These are phyloP conservation scores for Starmerella cellae DNA, from an alignment of 805 yeast species.

Conservation along the genomic window DNA sequence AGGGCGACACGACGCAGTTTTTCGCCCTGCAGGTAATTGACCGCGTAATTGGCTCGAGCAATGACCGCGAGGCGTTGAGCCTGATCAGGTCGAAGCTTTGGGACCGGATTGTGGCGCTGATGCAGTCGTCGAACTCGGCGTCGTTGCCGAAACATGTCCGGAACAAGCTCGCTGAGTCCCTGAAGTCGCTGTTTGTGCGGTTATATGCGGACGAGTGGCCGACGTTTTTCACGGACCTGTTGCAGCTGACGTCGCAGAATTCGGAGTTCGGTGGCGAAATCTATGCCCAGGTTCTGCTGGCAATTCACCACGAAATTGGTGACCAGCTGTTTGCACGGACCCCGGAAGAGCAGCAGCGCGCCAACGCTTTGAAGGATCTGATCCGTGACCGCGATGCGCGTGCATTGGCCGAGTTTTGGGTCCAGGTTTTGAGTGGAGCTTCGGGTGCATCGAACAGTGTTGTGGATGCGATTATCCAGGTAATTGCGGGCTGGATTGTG, in stretches of 20 bases:
- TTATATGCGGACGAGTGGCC: slow-evolving; percentile 40
- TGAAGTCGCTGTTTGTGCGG: slow-evolving; percentile 40
- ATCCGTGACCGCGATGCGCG: slow-evolving; percentile 53
- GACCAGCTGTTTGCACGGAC: slow-evolving; percentile 73
- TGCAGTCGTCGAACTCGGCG: neutral
- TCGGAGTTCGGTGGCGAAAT: slow-evolving; percentile 45
- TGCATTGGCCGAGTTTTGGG: slow-evolving; percentile 33
- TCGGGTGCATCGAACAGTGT: slow-evolving; percentile 31
- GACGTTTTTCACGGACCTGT: slow-evolving; percentile 36
- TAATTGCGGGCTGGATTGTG: slow-evolving; percentile 73
- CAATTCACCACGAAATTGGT: slow-evolving; percentile 83
- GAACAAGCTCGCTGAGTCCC: slow-evolving; percentile 45
- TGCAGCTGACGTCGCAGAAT: slow-evolving; percentile 30
- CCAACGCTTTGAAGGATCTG: slow-evolving; percentile 63
- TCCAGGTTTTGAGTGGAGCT: slow-evolving; percentile 6
- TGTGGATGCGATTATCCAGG: slow-evolving; percentile 44
- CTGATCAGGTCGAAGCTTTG: slow-evolving; percentile 39
- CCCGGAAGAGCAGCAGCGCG: slow-evolving; percentile 44
- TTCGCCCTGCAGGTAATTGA: slow-evolving; percentile 54
- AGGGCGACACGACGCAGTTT: slow-evolving; percentile 45
- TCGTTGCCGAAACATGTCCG: slow-evolving; percentile 35
- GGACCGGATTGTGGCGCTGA: slow-evolving; percentile 28
- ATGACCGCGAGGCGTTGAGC: slow-evolving; percentile 36
- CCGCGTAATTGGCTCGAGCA: slow-evolving; percentile 33
- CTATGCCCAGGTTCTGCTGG: slow-evolving; percentile 56